Conservation (phyloP, 108 stramenopile genomes). For the Skeletonema potamos region DNA sequence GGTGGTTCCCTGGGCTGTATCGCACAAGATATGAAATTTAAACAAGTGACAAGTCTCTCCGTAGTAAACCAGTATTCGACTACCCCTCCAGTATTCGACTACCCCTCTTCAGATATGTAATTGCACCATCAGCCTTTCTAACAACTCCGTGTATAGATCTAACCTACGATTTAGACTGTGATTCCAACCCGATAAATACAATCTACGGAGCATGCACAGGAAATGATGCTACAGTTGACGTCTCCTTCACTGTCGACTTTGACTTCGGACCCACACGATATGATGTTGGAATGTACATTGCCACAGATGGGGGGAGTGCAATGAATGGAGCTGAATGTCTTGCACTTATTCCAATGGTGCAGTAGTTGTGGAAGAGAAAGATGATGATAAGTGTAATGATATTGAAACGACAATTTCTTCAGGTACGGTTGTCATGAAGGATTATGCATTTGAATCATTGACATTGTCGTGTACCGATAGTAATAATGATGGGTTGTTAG, state of each 20-base stretch:
- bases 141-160: too few species aligned
- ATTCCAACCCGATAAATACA: background rate
- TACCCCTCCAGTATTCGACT: too few species aligned
- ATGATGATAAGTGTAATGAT: too few species aligned
- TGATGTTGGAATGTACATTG: background rate
- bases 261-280: background rate
- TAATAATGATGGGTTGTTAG: background rate
- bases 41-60: background rate
- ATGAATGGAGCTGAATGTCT: background rate
- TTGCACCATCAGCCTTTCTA: background rate
- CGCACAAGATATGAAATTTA: background rate
- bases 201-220: background rate
- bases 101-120: background rate
- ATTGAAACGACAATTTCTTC: too few species aligned
- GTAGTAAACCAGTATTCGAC: background rate
- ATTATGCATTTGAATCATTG: too few species aligned
- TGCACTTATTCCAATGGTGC: too few species aligned
- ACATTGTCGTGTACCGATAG: background rate
- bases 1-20: background rate
- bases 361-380: too few species aligned
- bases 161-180: background rate
- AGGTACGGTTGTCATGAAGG: too few species aligned
- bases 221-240: background rate
- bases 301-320: background rate
- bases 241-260: background rate